Evolutionary conservation across 495 filamentous ascomycete species (phyloP), one percentile per base, ranked within the genome.

Genomic region (Achaetomiella virescens): DNA sequence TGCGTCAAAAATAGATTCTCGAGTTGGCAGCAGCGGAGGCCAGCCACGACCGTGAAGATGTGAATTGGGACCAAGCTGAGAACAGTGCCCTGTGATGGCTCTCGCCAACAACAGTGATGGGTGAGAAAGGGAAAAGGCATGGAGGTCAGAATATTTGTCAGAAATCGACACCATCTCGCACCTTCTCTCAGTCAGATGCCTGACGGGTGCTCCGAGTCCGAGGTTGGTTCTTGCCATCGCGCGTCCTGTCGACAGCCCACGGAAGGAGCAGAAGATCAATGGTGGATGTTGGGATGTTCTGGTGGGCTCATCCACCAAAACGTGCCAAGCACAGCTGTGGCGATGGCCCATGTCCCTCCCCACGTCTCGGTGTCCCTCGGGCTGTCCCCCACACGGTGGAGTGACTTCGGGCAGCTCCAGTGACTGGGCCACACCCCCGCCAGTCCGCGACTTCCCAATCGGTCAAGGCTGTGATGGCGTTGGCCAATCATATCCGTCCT

Each of bases 391-490:
- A 47, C 48, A 11, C 48, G n/a, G 17, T 38, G 40, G 41, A 41
- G 38, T 47, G 48, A 60, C 52, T 35, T 22, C 3, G 3, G 38
- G 6, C n/a, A 11, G 5, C 43, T 2, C 2, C 20, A 14, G 43
- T 20, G 31, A 48, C 52, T 21, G 44, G 41, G n/a, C 31, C 33
- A 54, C 14, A 54, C 31, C 22, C 11, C 35, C 20, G 4, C 18
- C 12, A 18, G 27, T 20, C 27, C 6, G 54, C 47, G 37, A 50
- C 46, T 55, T 61, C 61, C 61, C 52, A 47, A 61, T 64, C 61
- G 24, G 61, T 61, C 59, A 55, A 54, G 52, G 62, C 55, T 52
- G 52, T 56, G 62, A 15, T 35, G 14, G 45, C 33, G 8, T 40
- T 22, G 52, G 24, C 52, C 47, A 48, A 54, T 55, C 50, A 55